Base-by-base conservation (phyloP, 2,329 filamentous ascomycete genomes). In the Sporothrix variecibatus region DNA sequence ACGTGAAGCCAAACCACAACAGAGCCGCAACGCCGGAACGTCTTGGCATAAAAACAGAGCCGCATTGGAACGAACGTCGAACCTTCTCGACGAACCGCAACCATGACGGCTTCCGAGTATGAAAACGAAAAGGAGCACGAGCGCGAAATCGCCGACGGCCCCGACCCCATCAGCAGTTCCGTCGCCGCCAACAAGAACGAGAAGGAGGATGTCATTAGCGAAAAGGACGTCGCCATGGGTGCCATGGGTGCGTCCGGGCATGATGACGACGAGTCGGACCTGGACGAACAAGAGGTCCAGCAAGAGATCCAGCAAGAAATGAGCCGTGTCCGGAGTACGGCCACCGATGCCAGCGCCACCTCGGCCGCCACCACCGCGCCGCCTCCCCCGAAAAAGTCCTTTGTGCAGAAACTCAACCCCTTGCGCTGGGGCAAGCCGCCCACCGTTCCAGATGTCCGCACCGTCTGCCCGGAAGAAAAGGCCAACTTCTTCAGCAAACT, bases 401-500 rank as follows among this genome's bases (percentile, higher is more conserved):
- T 92, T 90, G 87, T 90, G 80, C 88, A 88, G 79, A 88, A 85
- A 58, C 77, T 86, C 43, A 92, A 92, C 77, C 90, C 90, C 1
- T 78, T 92, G 76, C 84, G 84, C 79, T 92, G 90, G 90, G 87
- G 89, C 4, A 76, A 80, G 46, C 82, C 86, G 1, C 88, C 89
- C 1, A 84, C 87, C 0, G 83, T 91, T 0, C 90, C 90, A 51
- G 82, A 86, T 67, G 85, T 86, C 78, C 85, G 85, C 73, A 78
- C 78, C 7, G 81, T 86, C 0, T 94, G 90, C 6, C 88, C 88
- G 76, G 95, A 98, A 83, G 86, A 94, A 80, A 86, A 84, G 3
- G 95, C 95, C 5, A 84, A 88, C 1, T 91, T 94, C 79, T 87
- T 96, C 76, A 97, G 93, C 83, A 81, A 86, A 73, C 81, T 97